Evolutionary conservation across 305 asterid species (phyloP), one percentile per base, ranked within the genome.

Genomic region (Caryopteris hybrid): DNA sequence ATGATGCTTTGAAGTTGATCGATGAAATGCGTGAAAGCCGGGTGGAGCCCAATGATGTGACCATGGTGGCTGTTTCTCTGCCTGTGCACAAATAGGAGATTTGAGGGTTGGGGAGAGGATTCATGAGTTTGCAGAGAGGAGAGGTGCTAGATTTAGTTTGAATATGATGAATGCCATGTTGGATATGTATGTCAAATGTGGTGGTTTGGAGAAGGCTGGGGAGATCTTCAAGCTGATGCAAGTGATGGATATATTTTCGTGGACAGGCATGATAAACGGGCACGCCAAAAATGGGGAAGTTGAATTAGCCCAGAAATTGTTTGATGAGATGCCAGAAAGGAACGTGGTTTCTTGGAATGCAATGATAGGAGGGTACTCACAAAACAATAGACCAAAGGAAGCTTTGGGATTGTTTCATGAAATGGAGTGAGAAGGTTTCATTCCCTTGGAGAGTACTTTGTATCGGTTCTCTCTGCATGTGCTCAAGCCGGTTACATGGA

Each of bases 281-380:
- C 78, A 75, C 9, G 84, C 85, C 11, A 85, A 75, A 65, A 74
- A 70, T 5, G 95, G 92, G 65, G 83, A 85, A 51, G 82, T 86
- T 47, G 88, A 83, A 5, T 71, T 71, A 61, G 96, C 90, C 20
- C 72, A 78, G 42, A 73, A 73, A 59, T 70, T 78, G 20, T 89
- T 89, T 56, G 80, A 78, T 67, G 88, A 74, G 29, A 86, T 86
- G 92, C 90, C 95, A 0, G 48, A 53, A 71, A 79, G 85, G 71
- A 89, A 86, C 69, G 85, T 73, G 43, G 78, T 89, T 72, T 81
- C 96, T 67, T 89, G 96, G 96, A 86, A 70, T 70, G 88, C 95
- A 9, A 75, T 89, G 83, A 80, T 89, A 27, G 83, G 88, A 9
- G 86, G 90, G 57, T 89, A 81, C 73, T 81, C 92, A 0, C 96